Percentiles rank a stretch among this genome's conserved stretches.
These are phyloP conservation scores for Backusella psychrophila DNA, from an alignment of 192 early-diverging fungal species.

Conservation along the genomic window DNA sequence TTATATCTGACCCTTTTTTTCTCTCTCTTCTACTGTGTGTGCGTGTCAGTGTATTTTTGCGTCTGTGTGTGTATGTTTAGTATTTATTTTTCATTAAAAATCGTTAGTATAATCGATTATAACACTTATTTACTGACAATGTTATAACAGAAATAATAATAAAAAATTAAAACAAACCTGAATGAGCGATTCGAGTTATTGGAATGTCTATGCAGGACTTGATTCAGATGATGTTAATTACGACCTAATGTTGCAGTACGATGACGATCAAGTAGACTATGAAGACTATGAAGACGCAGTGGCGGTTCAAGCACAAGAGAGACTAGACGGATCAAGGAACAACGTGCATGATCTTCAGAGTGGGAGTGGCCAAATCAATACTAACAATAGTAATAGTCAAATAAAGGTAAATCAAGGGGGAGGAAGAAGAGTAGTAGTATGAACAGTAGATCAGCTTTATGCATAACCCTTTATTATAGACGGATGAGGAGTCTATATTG, in stretches of 20 bases:
- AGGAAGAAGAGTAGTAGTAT: neutral
- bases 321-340: neutral
- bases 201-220: neutral
- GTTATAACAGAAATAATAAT: neutral
- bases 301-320: slow-evolving; percentile 1
- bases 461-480: neutral
- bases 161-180: neutral
- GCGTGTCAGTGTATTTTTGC: neutral
- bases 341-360: neutral
- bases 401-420: neutral
- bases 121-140: neutral
- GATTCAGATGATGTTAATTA: neutral
- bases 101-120: neutral
- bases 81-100: neutral
- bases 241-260: neutral
- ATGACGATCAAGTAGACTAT: neutral
- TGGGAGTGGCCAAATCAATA: neutral
- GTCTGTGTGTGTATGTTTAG: neutral
- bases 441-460: neutral
- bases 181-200: neutral
- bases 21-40: neutral
- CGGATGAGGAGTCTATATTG: slow-evolving; percentile 6
- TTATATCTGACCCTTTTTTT: neutral
- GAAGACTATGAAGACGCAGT: neutral
- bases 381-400: neutral